These are phyloP conservation scores for Gymnopilus dilepis DNA, from an alignment of 768 basidiomycete species.

Conservation along the genomic window DNA sequence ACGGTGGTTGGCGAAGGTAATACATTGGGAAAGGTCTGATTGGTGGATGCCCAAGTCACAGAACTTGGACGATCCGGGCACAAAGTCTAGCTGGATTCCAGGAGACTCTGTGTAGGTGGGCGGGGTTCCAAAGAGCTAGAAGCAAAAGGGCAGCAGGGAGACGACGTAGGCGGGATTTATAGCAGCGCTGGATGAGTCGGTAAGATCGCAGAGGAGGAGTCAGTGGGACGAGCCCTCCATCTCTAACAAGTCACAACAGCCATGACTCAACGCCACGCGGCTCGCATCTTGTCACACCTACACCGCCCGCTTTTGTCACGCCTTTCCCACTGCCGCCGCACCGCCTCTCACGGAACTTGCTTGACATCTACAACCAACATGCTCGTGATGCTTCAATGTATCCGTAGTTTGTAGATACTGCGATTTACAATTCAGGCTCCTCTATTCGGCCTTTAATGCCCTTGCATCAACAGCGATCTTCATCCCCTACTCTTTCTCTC, in stretches of 20 bases:
- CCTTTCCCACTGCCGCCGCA: conserved; percentile 10
- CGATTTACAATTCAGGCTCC: background rate
- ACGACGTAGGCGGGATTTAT: conserved; percentile 21
- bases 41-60: conserved; percentile 44
- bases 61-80: conserved; percentile 52
- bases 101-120: conserved; percentile 25
- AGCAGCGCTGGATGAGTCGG: conserved; percentile 14
- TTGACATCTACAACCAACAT: background rate
- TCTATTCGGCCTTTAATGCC: background rate
- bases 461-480: conserved; percentile 3
- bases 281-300: conserved; percentile 21
- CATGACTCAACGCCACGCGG: conserved; percentile 29
- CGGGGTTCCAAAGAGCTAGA: background rate
- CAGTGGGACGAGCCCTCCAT: conserved; percentile 23
- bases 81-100: conserved; percentile 43
- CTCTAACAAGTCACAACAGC: conserved; percentile 25
- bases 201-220: conserved; percentile 22
- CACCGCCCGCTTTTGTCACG: conserved; percentile 21
- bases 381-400: background rate
- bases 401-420: background rate
- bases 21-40: conserved; percentile 47
- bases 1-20: conserved; percentile 24
- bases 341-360: conserved; percentile 18
- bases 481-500: conserved; percentile 1
- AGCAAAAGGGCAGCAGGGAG: conserved; percentile 5